phyloP scores from a whole-genome alignment of 2,329 filamentous ascomycete genomes.

The Cryphonectria naterciae region DNA sequence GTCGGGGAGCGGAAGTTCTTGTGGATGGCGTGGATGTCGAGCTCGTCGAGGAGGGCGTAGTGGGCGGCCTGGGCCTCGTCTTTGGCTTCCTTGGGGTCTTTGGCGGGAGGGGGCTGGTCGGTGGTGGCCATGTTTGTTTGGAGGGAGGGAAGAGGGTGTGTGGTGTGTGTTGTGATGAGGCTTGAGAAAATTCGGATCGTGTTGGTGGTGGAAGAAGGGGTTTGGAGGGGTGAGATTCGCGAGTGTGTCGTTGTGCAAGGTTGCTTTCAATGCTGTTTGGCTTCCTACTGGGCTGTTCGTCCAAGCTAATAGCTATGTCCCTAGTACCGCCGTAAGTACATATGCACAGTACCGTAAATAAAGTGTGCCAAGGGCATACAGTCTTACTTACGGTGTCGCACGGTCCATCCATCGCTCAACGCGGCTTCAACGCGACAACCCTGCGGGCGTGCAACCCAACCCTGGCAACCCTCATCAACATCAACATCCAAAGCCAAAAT shows the following conservation, averaged over 20 bases:
- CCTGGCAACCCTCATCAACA: conserved; percentile 24
- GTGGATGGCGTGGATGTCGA: conserved; percentile 84
- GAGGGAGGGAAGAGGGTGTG: neutral
- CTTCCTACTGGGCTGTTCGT: neutral
- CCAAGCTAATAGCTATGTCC: neutral
- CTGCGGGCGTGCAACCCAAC: neutral
- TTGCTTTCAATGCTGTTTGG: neutral
- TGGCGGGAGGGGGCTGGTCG: conserved; percentile 8
- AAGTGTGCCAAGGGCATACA: neutral
- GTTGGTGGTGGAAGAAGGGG: neutral
- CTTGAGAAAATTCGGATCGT: no score
- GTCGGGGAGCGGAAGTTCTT: conserved; percentile 88
- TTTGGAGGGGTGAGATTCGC: neutral
- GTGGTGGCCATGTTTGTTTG: conserved; percentile 15
- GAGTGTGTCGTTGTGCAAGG: neutral
- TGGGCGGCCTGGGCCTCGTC: conserved; percentile 79
- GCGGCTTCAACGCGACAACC: conserved; percentile 18
- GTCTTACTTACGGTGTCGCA: conserved; percentile 1
- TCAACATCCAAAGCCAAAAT: neutral
- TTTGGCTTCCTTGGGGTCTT: conserved; percentile 32
- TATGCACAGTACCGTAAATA: neutral
- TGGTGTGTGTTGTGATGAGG: neutral
- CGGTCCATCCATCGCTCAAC: conserved; percentile 5
- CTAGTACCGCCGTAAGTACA: neutral
- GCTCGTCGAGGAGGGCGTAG: conserved; percentile 82